A percentile compares a stretch with the other conserved stretches of the same genome.
Conservation (phyloP, 1,284 basidiomycete species). For the Naganishia sp. region DNA sequence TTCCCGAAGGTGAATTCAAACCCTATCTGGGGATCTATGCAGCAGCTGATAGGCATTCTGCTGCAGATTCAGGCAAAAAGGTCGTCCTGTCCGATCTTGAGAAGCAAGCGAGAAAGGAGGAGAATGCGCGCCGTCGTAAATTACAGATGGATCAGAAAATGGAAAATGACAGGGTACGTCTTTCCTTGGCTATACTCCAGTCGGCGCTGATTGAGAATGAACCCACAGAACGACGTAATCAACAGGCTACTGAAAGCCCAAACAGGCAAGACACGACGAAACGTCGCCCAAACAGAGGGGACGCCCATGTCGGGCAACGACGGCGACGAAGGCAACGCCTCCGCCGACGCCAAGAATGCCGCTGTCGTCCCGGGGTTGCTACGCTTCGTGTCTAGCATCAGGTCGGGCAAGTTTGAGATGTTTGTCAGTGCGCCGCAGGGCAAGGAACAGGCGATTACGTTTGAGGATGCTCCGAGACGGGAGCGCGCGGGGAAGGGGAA, state of each 20-base stretch:
- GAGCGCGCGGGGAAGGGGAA: background rate
- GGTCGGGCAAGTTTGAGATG: slow-evolving; percentile 29
- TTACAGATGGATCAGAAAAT: slow-evolving; percentile 34
- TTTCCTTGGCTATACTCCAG: background rate
- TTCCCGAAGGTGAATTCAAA: slow-evolving; percentile 24
- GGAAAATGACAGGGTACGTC: slow-evolving; percentile 35
- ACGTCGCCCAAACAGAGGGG: slow-evolving; percentile 14
- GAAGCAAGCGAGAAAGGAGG: slow-evolving; percentile 33
- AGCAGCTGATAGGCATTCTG: background rate
- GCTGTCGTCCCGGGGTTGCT: slow-evolving; percentile 8
- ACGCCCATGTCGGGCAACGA: slow-evolving; percentile 22
- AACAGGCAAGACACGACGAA: slow-evolving; percentile 30
- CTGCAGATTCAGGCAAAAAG: slow-evolving; percentile 27
- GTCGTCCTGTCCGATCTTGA: slow-evolving; percentile 33
- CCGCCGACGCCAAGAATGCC: background rate
- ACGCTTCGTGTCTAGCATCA: slow-evolving; percentile 25
- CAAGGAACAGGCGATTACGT: slow-evolving; percentile 17
- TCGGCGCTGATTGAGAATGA: background rate
- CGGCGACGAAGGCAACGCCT: slow-evolving; percentile 8
- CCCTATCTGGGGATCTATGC: background rate
- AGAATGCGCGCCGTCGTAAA: slow-evolving; percentile 32
- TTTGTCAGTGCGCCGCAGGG: slow-evolving; percentile 12
- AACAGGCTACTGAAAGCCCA: slow-evolving; percentile 33
- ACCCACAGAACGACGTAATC: slow-evolving; percentile 31
- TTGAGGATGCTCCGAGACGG: background rate